Percentiles rank a stretch among this genome's conserved stretches.
Evolutionary conservation across 768 basidiomycete species (phyloP).

Genomic region (Pulveroboletus sp.): DNA sequence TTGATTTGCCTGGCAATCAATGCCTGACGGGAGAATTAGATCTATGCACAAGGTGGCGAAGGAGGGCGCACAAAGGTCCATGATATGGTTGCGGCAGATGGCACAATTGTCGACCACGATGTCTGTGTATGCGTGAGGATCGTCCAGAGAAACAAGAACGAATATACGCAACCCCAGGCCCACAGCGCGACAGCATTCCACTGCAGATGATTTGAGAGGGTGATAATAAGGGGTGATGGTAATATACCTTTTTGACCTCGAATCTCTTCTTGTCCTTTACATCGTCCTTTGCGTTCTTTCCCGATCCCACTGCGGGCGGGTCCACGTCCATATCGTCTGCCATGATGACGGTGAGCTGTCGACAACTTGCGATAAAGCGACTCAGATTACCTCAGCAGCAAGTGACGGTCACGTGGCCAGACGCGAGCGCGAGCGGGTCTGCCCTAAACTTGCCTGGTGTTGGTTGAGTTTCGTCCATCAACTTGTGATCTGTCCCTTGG

Average conservation of each 20-base stretch:
- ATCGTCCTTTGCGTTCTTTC: constrained; percentile 51
- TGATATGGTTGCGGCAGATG: constrained; percentile 99
- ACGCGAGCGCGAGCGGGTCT: constrained; percentile 39
- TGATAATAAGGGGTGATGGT: neutral
- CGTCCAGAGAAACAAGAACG: neutral
- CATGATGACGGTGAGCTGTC: constrained; percentile 33
- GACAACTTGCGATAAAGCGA: neutral
- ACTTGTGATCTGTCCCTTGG: constrained; percentile 6
- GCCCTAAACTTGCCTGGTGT: constrained; percentile 37
- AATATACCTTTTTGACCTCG: constrained; percentile 94
- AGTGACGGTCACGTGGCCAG: constrained; percentile 31
- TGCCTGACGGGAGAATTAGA: constrained; percentile 55
- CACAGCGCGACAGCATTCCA: constrained; percentile 99
- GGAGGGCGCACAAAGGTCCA: constrained; percentile 88
- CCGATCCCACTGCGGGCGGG: constrained; percentile 32
- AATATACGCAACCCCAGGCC: constrained; percentile 84
- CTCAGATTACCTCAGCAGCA: constrained; percentile 19
- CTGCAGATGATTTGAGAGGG: constrained; percentile 39
- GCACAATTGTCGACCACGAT: constrained; percentile 99
- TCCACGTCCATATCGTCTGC: constrained; percentile 76
- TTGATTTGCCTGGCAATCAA: constrained; percentile 99
- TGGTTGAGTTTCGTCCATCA: constrained; percentile 30
- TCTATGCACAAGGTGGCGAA: neutral
- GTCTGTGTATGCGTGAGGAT: constrained; percentile 47
- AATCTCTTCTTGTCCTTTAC: constrained; percentile 80